Percentiles rank a stretch among this genome's conserved stretches.
These are phyloP conservation scores for Polymyxa betae DNA, from an alignment of 208 protist genomes.

Conservation along the genomic window DNA sequence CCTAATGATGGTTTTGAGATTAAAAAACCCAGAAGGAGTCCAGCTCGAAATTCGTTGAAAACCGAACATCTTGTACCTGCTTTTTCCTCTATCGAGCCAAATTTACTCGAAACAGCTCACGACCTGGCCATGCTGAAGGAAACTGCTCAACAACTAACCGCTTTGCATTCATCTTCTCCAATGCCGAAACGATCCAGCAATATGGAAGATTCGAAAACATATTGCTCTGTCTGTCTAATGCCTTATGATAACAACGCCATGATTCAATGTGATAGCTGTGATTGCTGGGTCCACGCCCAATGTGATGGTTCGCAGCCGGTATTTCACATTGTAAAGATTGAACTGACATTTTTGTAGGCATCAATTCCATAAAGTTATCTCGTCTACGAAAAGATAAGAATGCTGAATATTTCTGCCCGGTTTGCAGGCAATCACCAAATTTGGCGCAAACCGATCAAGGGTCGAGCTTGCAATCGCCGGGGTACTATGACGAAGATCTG, in stretches of 20 bases:
- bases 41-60: not conserved
- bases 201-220: not conserved
- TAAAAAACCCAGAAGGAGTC: too few relatives aligned
- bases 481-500: not conserved
- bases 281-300: not conserved
- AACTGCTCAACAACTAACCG: not conserved
- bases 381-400: not conserved
- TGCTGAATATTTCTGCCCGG: not conserved
- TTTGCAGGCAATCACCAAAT: not conserved
- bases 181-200: not conserved
- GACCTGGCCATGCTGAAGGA: not conserved
- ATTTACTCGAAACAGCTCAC: not conserved
- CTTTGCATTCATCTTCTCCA: not conserved
- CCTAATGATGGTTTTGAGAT: too few relatives aligned
- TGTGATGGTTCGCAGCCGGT: not conserved
- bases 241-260: not conserved
- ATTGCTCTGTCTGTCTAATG: not conserved
- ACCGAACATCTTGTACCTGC: not conserved
- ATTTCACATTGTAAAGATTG: not conserved
- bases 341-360: not conserved
- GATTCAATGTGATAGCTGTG: not conserved
- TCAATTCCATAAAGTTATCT: not conserved
- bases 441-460: too few relatives aligned
- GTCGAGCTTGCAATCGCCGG: not conserved
- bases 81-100: not conserved